phyloP scores from a whole-genome alignment of 1,139 yeast species.

The Wickerhamomyces sp. region DNA sequence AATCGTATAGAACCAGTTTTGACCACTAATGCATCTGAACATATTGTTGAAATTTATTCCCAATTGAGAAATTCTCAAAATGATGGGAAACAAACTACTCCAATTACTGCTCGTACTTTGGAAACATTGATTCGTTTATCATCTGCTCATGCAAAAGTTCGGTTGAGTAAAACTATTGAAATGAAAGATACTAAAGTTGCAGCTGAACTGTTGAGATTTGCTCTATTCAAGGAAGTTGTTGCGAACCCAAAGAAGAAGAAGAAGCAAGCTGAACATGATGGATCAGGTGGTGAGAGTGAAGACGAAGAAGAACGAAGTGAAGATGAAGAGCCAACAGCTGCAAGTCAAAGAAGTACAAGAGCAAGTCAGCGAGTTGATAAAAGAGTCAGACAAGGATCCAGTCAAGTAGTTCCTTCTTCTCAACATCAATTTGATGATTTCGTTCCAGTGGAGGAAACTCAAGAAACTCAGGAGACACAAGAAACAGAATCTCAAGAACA shows the following conservation, averaged over 20 bases:
- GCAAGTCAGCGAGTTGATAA: conserved; percentile 7
- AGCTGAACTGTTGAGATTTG: conserved; percentile 76
- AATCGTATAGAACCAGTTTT: conserved; percentile 80
- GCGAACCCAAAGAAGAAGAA: conserved; percentile 26
- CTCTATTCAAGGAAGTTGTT: conserved; percentile 74
- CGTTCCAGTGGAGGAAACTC: conserved; percentile 17
- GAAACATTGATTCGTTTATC: conserved; percentile 94
- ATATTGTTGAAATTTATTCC: conserved; percentile 77
- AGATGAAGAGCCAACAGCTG: conserved; percentile 4
- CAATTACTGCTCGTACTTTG: conserved; percentile 95
- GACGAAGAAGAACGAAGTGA: conserved; percentile 18
- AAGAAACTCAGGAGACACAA: conserved; percentile 25
- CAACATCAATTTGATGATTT: conserved; percentile 23
- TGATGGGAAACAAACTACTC: conserved; percentile 77
- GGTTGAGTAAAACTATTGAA: conserved; percentile 73
- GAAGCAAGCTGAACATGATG: conserved; percentile 6
- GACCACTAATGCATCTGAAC: conserved; percentile 72
- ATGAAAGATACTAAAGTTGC: conserved; percentile 83
- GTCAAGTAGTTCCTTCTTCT: conserved; percentile 22
- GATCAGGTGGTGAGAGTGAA: conserved; percentile 17
- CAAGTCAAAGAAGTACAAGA: neutral
- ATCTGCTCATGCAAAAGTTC: conserved; percentile 94
- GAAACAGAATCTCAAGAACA: conserved; percentile 20
- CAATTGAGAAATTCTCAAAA: conserved; percentile 78
- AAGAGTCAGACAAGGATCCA: conserved; percentile 21